Conservation (phyloP, 768 basidiomycete species). For the Tricholoma furcatifolium region DNA sequence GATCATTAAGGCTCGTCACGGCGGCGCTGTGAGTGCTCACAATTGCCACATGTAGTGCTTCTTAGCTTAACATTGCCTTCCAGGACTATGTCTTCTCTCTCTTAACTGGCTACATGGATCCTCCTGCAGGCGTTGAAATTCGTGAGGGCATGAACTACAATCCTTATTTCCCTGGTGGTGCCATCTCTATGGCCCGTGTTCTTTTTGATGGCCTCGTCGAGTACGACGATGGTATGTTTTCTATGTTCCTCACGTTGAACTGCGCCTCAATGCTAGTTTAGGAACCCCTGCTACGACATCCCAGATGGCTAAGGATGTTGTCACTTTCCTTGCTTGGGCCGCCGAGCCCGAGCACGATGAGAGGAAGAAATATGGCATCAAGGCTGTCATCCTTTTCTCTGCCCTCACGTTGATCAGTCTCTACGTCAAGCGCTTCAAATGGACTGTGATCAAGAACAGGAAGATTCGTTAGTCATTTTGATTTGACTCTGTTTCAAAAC, state of each 20-base stretch:
- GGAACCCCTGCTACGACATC: conserved; percentile 95
- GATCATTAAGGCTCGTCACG: conserved; percentile 98
- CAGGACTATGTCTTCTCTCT: conserved; percentile 98
- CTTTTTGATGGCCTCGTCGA: conserved; percentile 96
- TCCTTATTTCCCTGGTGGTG: conserved; percentile 98
- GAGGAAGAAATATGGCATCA: conserved; percentile 94
- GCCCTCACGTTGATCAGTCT: conserved; percentile 75
- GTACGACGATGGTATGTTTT: conserved; percentile 81
- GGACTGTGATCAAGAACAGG: conserved; percentile 88
- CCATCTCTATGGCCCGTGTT: conserved; percentile 97
- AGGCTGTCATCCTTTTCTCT: conserved; percentile 93
- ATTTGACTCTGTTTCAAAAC: not conserved
- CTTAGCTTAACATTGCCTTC: not conserved
- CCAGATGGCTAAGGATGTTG: conserved; percentile 99
- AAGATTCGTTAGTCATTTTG: conserved; percentile 69
- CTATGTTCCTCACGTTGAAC: not conserved
- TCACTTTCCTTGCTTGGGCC: conserved; percentile 94
- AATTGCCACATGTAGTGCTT: not conserved
- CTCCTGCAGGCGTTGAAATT: conserved; percentile 92
- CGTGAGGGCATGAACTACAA: conserved; percentile 99
- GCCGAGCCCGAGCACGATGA: conserved; percentile 98
- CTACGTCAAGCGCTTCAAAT: conserved; percentile 96
- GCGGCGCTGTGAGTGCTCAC: conserved; percentile 76
- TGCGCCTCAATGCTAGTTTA: conserved; percentile 23
- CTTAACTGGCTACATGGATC: conserved; percentile 94